Evolutionary conservation across 2,329 filamentous ascomycete species (phyloP).

Genomic region (Pleomassaria siparia): DNA sequence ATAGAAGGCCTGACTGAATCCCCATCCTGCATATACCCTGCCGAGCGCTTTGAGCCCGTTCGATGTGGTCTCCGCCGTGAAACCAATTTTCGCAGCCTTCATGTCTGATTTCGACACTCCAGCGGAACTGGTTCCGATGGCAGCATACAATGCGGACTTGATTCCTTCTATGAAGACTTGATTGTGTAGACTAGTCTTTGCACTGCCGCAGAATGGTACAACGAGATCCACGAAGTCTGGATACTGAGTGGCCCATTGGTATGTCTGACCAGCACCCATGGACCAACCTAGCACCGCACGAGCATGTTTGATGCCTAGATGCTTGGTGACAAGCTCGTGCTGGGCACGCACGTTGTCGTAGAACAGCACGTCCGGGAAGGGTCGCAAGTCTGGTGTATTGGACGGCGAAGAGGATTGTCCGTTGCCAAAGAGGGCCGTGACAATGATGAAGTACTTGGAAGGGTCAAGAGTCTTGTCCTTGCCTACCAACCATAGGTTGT

Average conservation of each 20-base stretch:
- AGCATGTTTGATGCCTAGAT: slow-evolving; percentile 61
- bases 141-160: slow-evolving; percentile 61
- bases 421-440: slow-evolving; percentile 70
- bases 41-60: slow-evolving; percentile 70
- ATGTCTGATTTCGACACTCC: slow-evolving; percentile 45
- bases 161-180: slow-evolving; percentile 68
- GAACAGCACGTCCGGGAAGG: slow-evolving; percentile 65
- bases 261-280: slow-evolving; percentile 70
- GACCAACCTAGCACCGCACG: slow-evolving; percentile 68
- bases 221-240: slow-evolving; percentile 66
- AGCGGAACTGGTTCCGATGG: slow-evolving; percentile 56
- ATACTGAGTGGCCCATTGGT: slow-evolving; percentile 64
- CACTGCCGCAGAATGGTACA: slow-evolving; percentile 67
- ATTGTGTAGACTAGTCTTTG: slow-evolving; percentile 67
- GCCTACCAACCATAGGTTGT: slow-evolving; percentile 76
- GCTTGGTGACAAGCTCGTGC: slow-evolving; percentile 64
- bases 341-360: slow-evolving; percentile 72
- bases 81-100: slow-evolving; percentile 42
- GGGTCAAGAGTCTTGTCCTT: slow-evolving; percentile 66
- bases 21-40: slow-evolving; percentile 78
- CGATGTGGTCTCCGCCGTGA: slow-evolving; percentile 56
- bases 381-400: slow-evolving; percentile 56
- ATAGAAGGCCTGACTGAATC: slow-evolving; percentile 79
- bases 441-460: slow-evolving; percentile 66
- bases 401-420: slow-evolving; percentile 69